Conservation (phyloP, 192 early-diverging fungal genomes). For the Jimgerdemannia lactiflua region DNA sequence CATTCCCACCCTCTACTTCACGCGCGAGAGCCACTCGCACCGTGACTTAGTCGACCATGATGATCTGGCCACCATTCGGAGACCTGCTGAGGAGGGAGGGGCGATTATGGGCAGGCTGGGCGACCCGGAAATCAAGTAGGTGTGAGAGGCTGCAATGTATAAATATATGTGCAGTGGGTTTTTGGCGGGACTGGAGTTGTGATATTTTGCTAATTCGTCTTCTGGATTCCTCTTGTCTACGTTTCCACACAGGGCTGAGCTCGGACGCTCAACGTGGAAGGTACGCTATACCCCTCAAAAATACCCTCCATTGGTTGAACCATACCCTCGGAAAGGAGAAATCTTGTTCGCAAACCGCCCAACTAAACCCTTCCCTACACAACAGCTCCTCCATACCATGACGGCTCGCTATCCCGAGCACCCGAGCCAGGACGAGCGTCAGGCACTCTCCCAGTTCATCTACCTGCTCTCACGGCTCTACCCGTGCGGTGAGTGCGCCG, state of each 20-base stretch:
- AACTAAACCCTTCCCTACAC: neutral
- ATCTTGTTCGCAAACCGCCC: no score
- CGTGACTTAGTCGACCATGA: no score
- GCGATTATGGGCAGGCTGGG: constrained; percentile 43
- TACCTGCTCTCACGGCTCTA: constrained; percentile 83
- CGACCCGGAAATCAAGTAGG: constrained; percentile 43
- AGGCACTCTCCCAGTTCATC: constrained; percentile 77
- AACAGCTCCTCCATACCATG: constrained; percentile 87
- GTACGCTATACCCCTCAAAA: constrained; percentile 7
- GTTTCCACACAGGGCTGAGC: constrained; percentile 62
- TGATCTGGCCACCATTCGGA: no score
- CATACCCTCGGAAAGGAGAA: neutral
- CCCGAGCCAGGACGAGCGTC: constrained; percentile 73
- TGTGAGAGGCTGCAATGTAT: neutral
- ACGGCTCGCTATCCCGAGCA: constrained; percentile 79
- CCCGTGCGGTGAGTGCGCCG: constrained; percentile 89
- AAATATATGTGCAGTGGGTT: no score
- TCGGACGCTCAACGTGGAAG: constrained; percentile 88
- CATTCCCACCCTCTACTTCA: no score
- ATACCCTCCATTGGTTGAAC: neutral
- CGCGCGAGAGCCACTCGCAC: no score
- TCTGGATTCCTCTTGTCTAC: neutral
- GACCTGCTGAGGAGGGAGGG: constrained; percentile 10
- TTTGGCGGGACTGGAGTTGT: no score
- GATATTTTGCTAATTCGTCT: neutral